Evolutionary conservation across 2,329 filamentous ascomycete genomes (phyloP).

Genomic region (Fusarium gaditjirri): DNA sequence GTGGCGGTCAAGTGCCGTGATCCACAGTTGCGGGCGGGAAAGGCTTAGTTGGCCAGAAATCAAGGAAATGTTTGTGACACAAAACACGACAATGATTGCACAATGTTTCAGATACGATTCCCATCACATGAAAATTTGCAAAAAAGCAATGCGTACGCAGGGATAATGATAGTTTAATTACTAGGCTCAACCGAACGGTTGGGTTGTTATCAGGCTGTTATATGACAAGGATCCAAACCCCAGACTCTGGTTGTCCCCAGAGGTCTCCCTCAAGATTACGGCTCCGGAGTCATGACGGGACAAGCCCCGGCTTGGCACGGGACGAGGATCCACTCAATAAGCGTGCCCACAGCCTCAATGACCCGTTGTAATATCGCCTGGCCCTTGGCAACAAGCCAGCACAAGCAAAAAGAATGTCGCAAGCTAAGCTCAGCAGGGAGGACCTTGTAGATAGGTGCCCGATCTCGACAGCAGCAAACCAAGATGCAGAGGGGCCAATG

Average conservation of each 20-base stretch:
- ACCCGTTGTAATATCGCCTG: slow-evolving; percentile 25
- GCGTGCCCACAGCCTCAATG: slow-evolving; percentile 26
- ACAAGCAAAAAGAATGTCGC: not conserved
- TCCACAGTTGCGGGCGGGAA: slow-evolving; percentile 32
- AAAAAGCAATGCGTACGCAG: not conserved
- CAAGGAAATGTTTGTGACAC: slow-evolving; percentile 3
- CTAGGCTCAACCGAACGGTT: slow-evolving; percentile 40
- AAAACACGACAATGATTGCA: not conserved
- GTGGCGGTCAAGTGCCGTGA: slow-evolving; percentile 34
- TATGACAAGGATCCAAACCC: slow-evolving; percentile 6
- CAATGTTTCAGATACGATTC: slow-evolving; percentile 2
- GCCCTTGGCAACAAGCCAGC: not conserved
- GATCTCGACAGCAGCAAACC: slow-evolving; percentile 41
- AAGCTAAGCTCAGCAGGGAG: slow-evolving; percentile 13
- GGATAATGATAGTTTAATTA: slow-evolving; percentile 37
- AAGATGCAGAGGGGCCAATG: slow-evolving; percentile 32
- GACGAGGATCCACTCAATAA: slow-evolving; percentile 7
- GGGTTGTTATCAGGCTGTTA: slow-evolving; percentile 35
- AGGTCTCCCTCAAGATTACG: not conserved
- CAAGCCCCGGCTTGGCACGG: slow-evolving; percentile 35
- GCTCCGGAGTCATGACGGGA: slow-evolving; percentile 1
- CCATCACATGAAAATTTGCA: slow-evolving; percentile 1
- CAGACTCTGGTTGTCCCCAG: not conserved
- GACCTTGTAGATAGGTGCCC: slow-evolving; percentile 40
- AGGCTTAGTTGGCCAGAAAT: slow-evolving; percentile 30